These are phyloP conservation scores for Abelmoschus esculentus DNA, from an alignment of 345 rosid genomes.

Conservation along the genomic window DNA sequence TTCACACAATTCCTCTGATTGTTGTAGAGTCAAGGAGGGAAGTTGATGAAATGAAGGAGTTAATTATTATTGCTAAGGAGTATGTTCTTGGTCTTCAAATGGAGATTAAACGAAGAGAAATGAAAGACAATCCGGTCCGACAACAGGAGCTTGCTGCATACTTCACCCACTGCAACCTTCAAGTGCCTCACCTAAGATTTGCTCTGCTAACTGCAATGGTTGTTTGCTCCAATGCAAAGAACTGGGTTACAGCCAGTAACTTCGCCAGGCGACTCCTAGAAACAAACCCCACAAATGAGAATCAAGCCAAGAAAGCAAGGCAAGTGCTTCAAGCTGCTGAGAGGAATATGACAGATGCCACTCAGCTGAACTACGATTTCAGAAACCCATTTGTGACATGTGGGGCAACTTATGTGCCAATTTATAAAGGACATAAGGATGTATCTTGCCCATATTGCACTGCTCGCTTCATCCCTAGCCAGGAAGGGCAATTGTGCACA, in stretches of 20 bases:
- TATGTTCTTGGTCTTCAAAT: conserved; percentile 76
- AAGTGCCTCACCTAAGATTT: conserved; percentile 67
- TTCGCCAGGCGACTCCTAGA: conserved; percentile 72
- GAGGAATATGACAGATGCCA: conserved; percentile 58
- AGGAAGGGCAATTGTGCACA: conserved; percentile 68
- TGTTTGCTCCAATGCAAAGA: conserved; percentile 72
- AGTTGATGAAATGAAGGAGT: conserved; percentile 88
- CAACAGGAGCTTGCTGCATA: conserved; percentile 98
- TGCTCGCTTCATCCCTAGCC: conserved; percentile 64
- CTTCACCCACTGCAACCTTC: conserved; percentile 92
- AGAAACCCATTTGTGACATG: conserved; percentile 91
- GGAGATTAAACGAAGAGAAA: conserved; percentile 80
- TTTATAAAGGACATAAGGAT: conserved; percentile 83
- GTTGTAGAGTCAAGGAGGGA: conserved; percentile 92
- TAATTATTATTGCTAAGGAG: conserved; percentile 65
- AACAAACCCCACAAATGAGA: conserved; percentile 65
- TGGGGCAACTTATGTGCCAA: conserved; percentile 83
- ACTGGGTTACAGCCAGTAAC: conserved; percentile 66
- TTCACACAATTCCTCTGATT: conserved; percentile 82
- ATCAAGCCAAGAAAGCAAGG: conserved; percentile 70
- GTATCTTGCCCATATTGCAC: conserved; percentile 80
- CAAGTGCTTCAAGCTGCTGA: conserved; percentile 76
- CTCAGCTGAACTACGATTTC: conserved; percentile 72
- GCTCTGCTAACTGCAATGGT: conserved; percentile 74
- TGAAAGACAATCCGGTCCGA: conserved; percentile 56